Base-by-base conservation (phyloP, 108 stramenopile genomes). In the Skeletonema menzelii region DNA sequence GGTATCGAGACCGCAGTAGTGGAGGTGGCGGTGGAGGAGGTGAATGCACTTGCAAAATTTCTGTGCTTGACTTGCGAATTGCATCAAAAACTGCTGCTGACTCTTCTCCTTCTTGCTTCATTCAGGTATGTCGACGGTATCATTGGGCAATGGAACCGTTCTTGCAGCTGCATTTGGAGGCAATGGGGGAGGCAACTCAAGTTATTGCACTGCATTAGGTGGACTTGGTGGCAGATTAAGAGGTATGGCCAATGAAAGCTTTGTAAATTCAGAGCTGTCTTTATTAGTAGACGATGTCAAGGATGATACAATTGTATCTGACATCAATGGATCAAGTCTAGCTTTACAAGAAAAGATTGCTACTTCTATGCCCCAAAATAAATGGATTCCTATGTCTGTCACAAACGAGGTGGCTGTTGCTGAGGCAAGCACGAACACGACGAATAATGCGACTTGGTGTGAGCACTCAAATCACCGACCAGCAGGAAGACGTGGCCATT, bases 401-500 rank as follows among this genome's bases (percentile, higher is more conserved):
- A 15, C 62, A 64, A 5, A 73, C 8, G n/a, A 30, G n/a, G 27
- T 24, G 69, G 15, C 40, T n/a, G 2, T 46, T 8, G 22, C n/a
- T 12, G 46, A 26, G 30, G 63, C 66, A 56, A 53, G n/a, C 15
- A 44, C 24, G 11, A 67, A 28, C 15, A 44, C 24, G 11, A 67
- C 55, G 31, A 67, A 32, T 17, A 46, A 20, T 28, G 15, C 46
- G 17, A 53, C 72, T 32, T 73, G 62, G 72, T 73, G 72, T 37
- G 72, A 73, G 24, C 53, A 73, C 57, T 64, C 72, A 22, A 27
- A 15, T 20, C 38, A 28, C 17, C 56, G 34, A 4, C 76, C 76
- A 34, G 38, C 69, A 11, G 76, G 76, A 55, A 31, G 74, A 42
- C 46, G 79, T 19, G 79, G 79, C 7, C 73, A 75, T 63, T 70